Base-by-base conservation (phyloP, 148 eudicot species). In the Polygonum maritimum region DNA sequence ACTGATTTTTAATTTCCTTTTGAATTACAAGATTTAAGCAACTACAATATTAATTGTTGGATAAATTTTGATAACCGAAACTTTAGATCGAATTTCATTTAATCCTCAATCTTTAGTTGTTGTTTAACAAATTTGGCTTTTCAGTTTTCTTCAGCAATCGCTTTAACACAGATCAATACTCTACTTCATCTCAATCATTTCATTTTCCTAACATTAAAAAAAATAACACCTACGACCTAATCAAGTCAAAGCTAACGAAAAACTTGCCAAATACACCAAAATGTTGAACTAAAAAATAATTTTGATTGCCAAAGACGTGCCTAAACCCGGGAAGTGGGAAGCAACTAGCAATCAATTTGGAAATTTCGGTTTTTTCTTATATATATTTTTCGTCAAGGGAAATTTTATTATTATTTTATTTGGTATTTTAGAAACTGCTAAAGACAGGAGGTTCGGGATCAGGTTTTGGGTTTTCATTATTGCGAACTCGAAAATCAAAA, bases 391-490 rank as follows among this genome's bases (percentile, higher is more conserved):
- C 16, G n/a, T 2, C 6, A 21, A 57, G 7, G 21, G 0, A 55
- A 26, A 26, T 26, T 26, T 26, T 44, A 6, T 44, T 57, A 55
- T 18, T n/a, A 33, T 38, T 18, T 14, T 39, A 48, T 26, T 60
- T 22, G 11, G 8, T 2, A 62, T 60, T 22, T 11, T 21, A 60
- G 14, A 11, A 9, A 4, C 1, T 26, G 47, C 49, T 11, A 26
- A 26, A 44, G 33, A n/a, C 51, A 3, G 41, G 55, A 73, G 55
- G 60, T 48, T 73, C 60, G 75, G 75, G 31, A 14, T 4, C 4
- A 73, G 58, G n/a, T 14, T 73, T 73, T 12, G 75, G 74, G 74
- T 10, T 12, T 73, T 47, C 75, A 67, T 67, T 35, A 45, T 22
- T 48, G 35, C 52, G 35, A 73, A 14, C 75, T 33, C 38, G 11